Percentiles rank a stretch among this genome's conserved stretches.
Evolutionary conservation across 768 basidiomycete species (phyloP).

Genomic region (Lactarius quietus): DNA sequence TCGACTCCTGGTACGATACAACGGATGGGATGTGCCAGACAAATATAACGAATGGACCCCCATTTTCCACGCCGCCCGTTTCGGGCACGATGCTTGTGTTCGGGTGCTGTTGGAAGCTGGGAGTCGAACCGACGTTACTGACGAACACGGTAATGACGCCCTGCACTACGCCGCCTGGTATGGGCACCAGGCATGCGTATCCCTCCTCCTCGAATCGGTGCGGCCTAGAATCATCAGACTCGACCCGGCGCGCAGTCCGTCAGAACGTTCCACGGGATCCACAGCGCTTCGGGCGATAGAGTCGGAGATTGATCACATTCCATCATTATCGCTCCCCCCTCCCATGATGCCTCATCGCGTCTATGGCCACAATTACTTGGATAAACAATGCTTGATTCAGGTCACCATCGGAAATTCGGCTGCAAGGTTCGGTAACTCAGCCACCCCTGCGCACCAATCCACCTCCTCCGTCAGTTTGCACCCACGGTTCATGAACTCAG

Average conservation of each 20-base stretch:
- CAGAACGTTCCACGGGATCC: constrained; percentile 30
- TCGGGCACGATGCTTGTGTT: constrained; percentile 75
- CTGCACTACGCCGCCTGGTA: constrained; percentile 98
- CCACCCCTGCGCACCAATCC: constrained; percentile 36
- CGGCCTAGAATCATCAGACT: constrained; percentile 27
- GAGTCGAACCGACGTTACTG: constrained; percentile 66
- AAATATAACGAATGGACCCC: constrained; percentile 99
- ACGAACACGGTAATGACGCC: constrained; percentile 82
- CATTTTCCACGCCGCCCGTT: constrained; percentile 89
- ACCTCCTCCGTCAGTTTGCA: constrained; percentile 60
- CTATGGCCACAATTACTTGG: constrained; percentile 95
- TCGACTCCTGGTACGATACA: constrained; percentile 63
- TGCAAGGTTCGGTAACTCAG: constrained; percentile 33
- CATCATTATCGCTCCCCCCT: constrained; percentile 90
- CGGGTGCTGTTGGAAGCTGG: constrained; percentile 76
- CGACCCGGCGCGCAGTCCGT: constrained; percentile 28
- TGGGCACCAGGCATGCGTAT: constrained; percentile 71
- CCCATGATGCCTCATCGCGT: constrained; percentile 98
- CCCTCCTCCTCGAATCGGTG: constrained; percentile 40
- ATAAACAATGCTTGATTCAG: constrained; percentile 81
- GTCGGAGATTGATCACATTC: constrained; percentile 86
- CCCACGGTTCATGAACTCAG: constrained; percentile 68
- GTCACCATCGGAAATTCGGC: constrained; percentile 72
- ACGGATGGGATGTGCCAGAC: constrained; percentile 84
- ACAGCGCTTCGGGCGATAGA: constrained; percentile 39